Evolutionary conservation across 164 flowering plant species (phyloP).

Genomic region (Magnolia kwangsiensis): DNA sequence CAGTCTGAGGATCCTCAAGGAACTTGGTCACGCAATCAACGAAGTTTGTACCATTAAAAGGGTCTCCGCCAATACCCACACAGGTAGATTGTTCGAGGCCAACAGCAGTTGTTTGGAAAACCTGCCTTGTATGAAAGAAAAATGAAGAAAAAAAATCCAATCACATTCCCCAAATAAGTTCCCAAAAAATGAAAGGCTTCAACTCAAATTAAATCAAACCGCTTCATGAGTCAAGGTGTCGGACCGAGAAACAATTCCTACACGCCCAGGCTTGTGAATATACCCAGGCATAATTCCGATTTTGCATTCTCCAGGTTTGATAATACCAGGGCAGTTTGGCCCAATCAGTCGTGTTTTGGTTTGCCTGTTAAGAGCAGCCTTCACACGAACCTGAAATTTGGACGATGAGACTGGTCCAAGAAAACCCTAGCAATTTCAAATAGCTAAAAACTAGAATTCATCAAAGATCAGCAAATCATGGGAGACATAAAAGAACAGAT

Average conservation of each 20-base stretch:
- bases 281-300: constrained; percentile 99
- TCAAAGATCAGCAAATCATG: too few species aligned
- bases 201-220: constrained; percentile 39
- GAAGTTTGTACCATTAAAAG: constrained; percentile 97
- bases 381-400: constrained; percentile 69
- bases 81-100: constrained; percentile 97
- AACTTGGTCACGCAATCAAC: constrained; percentile 88
- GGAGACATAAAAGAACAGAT: too few species aligned
- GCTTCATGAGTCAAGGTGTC: constrained; percentile 99
- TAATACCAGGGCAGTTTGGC: constrained; percentile 98
- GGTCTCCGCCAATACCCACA: constrained; percentile 98
- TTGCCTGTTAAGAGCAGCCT: constrained; percentile 87
- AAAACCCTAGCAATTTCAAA: too few species aligned
- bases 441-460: too few species aligned
- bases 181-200: not conserved
- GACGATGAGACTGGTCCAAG: too few species aligned
- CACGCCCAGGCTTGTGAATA: constrained; percentile 96
- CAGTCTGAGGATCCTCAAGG: constrained; percentile 93
- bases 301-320: constrained; percentile 98
- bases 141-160: not conserved
- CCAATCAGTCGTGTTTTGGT: constrained; percentile 90
- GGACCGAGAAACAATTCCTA: constrained; percentile 96
- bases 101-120: constrained; percentile 97
- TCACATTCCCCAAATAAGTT: not conserved
- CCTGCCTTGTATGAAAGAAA: constrained; percentile 36